Percentiles rank a stretch among this genome's conserved stretches.
These are phyloP conservation scores for Amoebophrya sp. DNA, from an alignment of 169 alveolate genomes.

Conservation along the genomic window DNA sequence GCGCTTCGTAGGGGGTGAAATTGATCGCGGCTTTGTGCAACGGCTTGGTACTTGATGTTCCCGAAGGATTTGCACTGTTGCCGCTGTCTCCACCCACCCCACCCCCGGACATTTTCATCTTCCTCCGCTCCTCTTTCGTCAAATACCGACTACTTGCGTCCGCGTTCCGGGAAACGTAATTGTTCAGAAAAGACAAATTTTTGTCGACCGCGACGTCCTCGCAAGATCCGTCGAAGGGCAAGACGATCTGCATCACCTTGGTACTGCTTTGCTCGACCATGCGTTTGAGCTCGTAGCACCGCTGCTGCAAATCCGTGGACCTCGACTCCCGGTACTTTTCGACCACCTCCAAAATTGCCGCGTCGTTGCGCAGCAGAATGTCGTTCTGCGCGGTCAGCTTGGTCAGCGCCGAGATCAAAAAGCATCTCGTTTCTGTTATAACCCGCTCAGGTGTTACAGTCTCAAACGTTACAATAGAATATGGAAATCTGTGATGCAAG, in stretches of 20 bases:
- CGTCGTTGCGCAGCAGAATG: not conserved
- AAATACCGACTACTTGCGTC: not conserved
- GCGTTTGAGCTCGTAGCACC: not conserved
- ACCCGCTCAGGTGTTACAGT: too few species aligned
- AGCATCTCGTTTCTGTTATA: conserved; percentile 40
- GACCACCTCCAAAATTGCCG: not conserved
- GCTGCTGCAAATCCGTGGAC: not conserved
- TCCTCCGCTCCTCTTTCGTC: not conserved
- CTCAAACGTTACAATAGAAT: too few species aligned
- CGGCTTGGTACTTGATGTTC: too few species aligned
- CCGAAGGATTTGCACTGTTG: too few species aligned
- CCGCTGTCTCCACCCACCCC: not conserved
- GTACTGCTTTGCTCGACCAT: not conserved
- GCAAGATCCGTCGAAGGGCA: conserved; percentile 52
- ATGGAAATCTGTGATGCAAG: too few species aligned
- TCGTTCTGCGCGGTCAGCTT: conserved; percentile 37
- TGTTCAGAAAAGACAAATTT: conserved; percentile 41
- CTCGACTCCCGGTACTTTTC: not conserved
- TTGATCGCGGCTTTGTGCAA: too few species aligned
- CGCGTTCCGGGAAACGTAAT: not conserved
- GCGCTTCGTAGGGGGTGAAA: conserved; percentile 1
- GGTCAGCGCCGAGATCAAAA: conserved; percentile 39
- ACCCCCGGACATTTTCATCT: not conserved
- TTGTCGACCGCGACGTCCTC: conserved; percentile 49
- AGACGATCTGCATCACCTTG: conserved; percentile 11